phyloP scores from a whole-genome alignment of 345 rosid species.

The Psidium friedrichsthalianum region DNA sequence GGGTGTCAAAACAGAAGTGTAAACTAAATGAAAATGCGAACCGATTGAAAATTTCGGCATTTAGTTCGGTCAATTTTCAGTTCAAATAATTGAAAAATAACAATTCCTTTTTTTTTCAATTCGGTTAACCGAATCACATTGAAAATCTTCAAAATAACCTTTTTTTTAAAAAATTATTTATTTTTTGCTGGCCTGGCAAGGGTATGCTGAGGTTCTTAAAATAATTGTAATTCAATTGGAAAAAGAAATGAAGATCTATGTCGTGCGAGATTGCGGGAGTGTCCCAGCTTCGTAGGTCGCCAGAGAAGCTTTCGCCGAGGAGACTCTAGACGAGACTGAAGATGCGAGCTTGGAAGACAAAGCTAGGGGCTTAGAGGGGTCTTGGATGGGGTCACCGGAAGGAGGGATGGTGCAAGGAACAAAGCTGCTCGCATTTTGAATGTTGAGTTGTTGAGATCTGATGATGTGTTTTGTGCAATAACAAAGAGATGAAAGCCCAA shows the following conservation, averaged over 20 bases:
- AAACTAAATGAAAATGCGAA: too few species aligned
- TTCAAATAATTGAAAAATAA: too few species aligned
- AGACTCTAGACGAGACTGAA: not conserved
- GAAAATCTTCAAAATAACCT: too few species aligned
- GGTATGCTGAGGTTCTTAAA: too few species aligned
- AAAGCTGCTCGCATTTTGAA: slow-evolving; percentile 30
- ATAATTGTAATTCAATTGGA: not conserved
- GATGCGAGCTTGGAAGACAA: slow-evolving; percentile 2
- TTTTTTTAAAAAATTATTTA: too few species aligned
- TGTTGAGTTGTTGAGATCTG: not conserved
- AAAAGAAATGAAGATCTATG: not conserved
- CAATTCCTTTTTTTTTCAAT: too few species aligned
- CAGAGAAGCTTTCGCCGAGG: not conserved
- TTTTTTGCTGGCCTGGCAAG: too few species aligned
- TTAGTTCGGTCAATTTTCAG: too few species aligned
- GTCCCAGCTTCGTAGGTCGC: slow-evolving; percentile 9
- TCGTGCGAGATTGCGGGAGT: slow-evolving; percentile 34
- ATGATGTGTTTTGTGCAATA: not conserved
- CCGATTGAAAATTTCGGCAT: too few species aligned
- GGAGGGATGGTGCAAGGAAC: slow-evolving; percentile 13
- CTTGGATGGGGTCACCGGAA: slow-evolving; percentile 9
- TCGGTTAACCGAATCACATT: too few species aligned
- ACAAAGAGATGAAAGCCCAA: not conserved
- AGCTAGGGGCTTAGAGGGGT: not conserved
- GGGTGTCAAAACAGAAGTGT: too few species aligned